Base-by-base conservation (phyloP, 2,329 filamentous ascomycete species). In the Aspergillus fumigatus region DNA sequence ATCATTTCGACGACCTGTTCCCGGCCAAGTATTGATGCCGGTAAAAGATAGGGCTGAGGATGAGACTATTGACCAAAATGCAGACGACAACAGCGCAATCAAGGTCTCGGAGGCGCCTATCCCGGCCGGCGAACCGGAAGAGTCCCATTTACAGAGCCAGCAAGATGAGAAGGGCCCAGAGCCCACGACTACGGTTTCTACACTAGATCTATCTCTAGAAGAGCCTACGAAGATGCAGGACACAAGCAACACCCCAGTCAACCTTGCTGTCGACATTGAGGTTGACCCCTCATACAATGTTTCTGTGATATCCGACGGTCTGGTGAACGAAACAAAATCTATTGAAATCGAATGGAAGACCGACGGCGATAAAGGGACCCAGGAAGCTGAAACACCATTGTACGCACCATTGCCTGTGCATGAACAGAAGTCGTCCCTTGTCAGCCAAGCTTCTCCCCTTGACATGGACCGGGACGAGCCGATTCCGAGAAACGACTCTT, bases 401-500 rank as follows among this genome's bases (percentile, higher is more conserved):
- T 57, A 62, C 50, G 60, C 62, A 23, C 53, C 59, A 21, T 56
- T 57, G 14, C 59, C 65, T 25, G 47, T 59, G 10, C 60, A 78
- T 59, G 75, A 80, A 55, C 73, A 75, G 56, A 75, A 77, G 8
- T 79, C 79, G 14, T 70, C 75, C 27, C 68, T 80, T 4, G 79
- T 81, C 63, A 69, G 75, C 54, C 75, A 78, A 25, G 72, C 72
- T 9, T 62, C 62, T n/a, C 60, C 63, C 41, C 59, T 63, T 38
- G 57, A 63, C n/a, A 41, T 54, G 48, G 62, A 64, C n/a, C 49
- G 55, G 2, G 21, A 25, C 10, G 43, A 50, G 58, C 61, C 51
- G 53, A 50, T n/a, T 56, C 54, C 35, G 35, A 48, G 47, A 41
- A 51, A 63, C 51, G 59, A 64, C 43, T 58, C 66, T 52, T 52